Base-by-base conservation (phyloP, 495 filamentous ascomycete genomes). In the Corynascus novoguineensis region DNA sequence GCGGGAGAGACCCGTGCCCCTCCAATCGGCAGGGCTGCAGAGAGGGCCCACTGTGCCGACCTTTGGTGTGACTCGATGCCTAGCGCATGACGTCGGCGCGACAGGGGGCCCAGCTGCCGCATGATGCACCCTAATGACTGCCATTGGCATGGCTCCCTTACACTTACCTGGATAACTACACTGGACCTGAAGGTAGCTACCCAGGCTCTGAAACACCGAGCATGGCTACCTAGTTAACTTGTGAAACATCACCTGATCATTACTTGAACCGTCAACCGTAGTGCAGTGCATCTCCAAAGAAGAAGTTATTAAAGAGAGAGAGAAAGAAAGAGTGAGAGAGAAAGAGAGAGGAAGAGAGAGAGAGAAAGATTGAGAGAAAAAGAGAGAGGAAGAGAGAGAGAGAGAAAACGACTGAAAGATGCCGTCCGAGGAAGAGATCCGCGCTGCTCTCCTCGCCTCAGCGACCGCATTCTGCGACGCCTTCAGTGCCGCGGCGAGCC, bases 381-480 rank as follows among this genome's bases (percentile, higher is more conserved):
- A n/a, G n/a, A n/a, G n/a, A n/a, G n/a, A n/a, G n/a, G 29, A 14
- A 21, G 24, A 32, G 21, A 1, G 1, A 9, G 12, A 50, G 6
- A 35, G 4, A 11, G 17, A 19, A 17, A 11, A 50, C 3, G n/a
- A 37, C 14, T 7, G n/a, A 45, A 32, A 6, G n/a, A 45, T 34
- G 24, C 51, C 59, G 27, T 7, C 46, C 25, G 21, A 34, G 27
- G 15, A 46, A 9, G 17, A 29, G 49, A 55, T 37, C 22, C 72
- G 76, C 41, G 28, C 61, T 22, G 48, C 65, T 22, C 73, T 84
- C 58, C 73, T 78, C 38, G 32, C 47, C 5, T 68, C 80, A 46
- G 71, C 78, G 14, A 61, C 61, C 6, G 22, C 71, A 41, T 79
- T 84, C 65, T 78, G 75, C 61, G n/a, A 52, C 4, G 67, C 73